Conservation (phyloP, 371 early-diverging fungal species). For the Rhizopus delemar region DNA sequence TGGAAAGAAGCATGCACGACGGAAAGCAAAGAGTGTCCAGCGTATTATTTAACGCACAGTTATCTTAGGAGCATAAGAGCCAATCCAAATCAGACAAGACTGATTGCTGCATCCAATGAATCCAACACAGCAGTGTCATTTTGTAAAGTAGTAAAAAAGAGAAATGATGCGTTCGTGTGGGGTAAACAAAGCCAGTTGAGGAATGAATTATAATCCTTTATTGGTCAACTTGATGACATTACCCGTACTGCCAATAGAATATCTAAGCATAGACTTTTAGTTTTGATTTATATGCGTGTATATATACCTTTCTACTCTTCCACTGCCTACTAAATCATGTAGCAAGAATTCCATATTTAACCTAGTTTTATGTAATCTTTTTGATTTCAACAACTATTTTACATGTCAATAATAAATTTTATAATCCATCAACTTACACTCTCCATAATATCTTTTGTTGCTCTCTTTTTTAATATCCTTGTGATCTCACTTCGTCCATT, state of each 20-base stretch:
- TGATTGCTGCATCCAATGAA: constrained; percentile 14
- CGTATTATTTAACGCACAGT: constrained; percentile 13
- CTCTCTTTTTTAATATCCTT: constrained; percentile 21
- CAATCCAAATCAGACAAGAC: constrained; percentile 19
- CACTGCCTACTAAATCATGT: constrained; percentile 32
- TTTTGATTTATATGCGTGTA: too few species aligned
- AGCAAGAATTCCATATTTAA: constrained; percentile 24
- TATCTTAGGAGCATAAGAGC: constrained; percentile 26
- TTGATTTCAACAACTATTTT: constrained; percentile 22
- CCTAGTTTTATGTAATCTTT: constrained; percentile 19
- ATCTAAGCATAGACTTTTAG: not conserved
- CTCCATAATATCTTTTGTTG: constrained; percentile 28
- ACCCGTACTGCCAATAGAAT: constrained; percentile 15
- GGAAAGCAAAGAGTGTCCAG: not conserved
- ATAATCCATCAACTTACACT: constrained; percentile 6
- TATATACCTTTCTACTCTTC: constrained; percentile 26
- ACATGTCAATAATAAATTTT: not conserved
- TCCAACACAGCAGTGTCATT: not conserved
- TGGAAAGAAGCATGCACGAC: not conserved
- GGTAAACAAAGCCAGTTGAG: constrained; percentile 10
- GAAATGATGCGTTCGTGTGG: constrained; percentile 22
- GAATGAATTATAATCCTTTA: constrained; percentile 9
- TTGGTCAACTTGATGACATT: constrained; percentile 21
- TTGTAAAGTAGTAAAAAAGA: constrained; percentile 3
- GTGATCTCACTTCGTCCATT: constrained; percentile 22